Evolutionary conservation across 495 filamentous ascomycete species (phyloP).

Genomic region (Hyaloscypha hepaticicola): DNA sequence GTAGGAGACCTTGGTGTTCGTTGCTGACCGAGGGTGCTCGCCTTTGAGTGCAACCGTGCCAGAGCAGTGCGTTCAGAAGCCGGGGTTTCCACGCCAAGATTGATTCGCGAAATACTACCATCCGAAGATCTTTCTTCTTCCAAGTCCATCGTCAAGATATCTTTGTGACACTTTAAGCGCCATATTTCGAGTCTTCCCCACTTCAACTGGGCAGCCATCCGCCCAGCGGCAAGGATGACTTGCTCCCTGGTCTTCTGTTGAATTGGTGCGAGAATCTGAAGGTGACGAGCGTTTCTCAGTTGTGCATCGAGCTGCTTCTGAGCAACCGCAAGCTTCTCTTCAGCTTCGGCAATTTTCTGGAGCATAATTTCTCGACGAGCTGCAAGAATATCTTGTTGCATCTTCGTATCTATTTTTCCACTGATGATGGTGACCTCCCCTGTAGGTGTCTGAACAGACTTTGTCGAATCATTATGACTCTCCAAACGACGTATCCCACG

Average conservation of each 20-base stretch:
- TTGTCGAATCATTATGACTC: slow-evolving; percentile 47
- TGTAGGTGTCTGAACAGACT: slow-evolving; percentile 64
- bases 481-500: slow-evolving; percentile 70
- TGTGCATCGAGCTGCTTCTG: slow-evolving; percentile 78
- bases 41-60: slow-evolving; percentile 27
- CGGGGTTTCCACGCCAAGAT: slow-evolving; percentile 16
- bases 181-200: slow-evolving; percentile 93
- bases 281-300: slow-evolving; percentile 86
- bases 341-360: slow-evolving; percentile 77
- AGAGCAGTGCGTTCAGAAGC: slow-evolving; percentile 22
- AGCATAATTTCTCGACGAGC: slow-evolving; percentile 80
- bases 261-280: slow-evolving; percentile 85
- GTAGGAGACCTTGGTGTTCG: slow-evolving; percentile 34
- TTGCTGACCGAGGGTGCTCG: slow-evolving; percentile 34
- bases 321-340: slow-evolving; percentile 72
- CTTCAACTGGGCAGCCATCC: slow-evolving; percentile 84
- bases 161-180: slow-evolving; percentile 86
- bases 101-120: slow-evolving; percentile 4
- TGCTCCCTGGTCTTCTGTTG: slow-evolving; percentile 83
- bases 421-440: slow-evolving; percentile 67
- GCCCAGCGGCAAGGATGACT: slow-evolving; percentile 78
- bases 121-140: slow-evolving; percentile 60
- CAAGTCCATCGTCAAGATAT: slow-evolving; percentile 81
- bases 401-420: slow-evolving; percentile 71
- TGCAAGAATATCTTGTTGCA: slow-evolving; percentile 77